Conservation (phyloP, 768 basidiomycete genomes). For the Boletellus ananas region DNA sequence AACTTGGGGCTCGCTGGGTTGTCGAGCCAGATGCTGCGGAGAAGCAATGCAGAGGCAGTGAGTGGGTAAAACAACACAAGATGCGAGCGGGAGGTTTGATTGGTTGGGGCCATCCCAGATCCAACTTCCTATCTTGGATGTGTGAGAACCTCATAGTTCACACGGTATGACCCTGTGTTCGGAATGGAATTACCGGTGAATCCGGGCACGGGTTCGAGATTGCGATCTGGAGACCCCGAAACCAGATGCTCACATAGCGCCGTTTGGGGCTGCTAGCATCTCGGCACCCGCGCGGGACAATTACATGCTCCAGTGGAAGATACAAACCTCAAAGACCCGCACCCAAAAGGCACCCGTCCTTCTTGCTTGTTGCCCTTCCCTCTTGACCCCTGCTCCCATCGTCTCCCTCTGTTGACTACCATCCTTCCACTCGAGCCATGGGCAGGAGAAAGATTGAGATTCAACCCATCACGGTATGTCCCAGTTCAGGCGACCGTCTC, state of each 20-base stretch:
- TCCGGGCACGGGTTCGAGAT: slow-evolving; percentile 23
- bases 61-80: neutral
- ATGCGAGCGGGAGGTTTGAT: neutral
- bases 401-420: slow-evolving; percentile 4
- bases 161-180: neutral
- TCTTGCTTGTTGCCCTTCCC: slow-evolving; percentile 17
- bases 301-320: slow-evolving; percentile 35
- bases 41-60: slow-evolving; percentile 18
- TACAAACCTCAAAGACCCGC: slow-evolving; percentile 32
- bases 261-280: slow-evolving; percentile 32
- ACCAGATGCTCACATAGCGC: slow-evolving; percentile 32
- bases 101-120: slow-evolving; percentile 1
- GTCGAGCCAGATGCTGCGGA: slow-evolving; percentile 22
- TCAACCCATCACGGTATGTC: slow-evolving; percentile 71
- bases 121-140: neutral
- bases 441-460: slow-evolving; percentile 81
- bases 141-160: slow-evolving; percentile 7
- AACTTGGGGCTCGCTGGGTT: slow-evolving; percentile 14
- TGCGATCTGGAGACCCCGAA: slow-evolving; percentile 24
- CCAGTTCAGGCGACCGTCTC: slow-evolving; percentile 19
- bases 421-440: slow-evolving; percentile 37
- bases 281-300: slow-evolving; percentile 40
- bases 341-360: slow-evolving; percentile 32
- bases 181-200: slow-evolving; percentile 4
- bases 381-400: slow-evolving; percentile 21